A percentile compares a stretch with the other conserved stretches of the same genome.
Conservation (phyloP, 2,329 filamentous ascomycete species). For the Apiospora arundinis region DNA sequence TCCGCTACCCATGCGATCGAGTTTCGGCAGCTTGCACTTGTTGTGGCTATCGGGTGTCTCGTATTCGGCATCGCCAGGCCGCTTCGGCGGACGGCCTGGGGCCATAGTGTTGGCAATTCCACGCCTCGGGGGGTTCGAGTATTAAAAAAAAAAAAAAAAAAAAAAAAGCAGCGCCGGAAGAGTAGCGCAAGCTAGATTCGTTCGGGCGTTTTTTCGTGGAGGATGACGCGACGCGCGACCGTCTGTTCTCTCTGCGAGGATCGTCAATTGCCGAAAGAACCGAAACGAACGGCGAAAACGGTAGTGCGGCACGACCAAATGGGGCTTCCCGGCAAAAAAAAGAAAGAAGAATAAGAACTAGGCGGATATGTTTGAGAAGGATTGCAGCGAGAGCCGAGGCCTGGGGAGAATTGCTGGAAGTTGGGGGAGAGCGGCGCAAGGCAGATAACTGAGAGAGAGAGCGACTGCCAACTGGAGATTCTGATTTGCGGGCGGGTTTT, state of each 20-base stretch:
- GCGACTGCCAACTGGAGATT: neutral
- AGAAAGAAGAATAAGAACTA: neutral
- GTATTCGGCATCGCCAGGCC: constrained; percentile 48
- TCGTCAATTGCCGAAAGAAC: constrained; percentile 10
- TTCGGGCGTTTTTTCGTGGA: neutral
- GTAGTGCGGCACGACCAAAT: neutral
- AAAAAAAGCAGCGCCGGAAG: neutral
- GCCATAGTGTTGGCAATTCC: constrained; percentile 40
- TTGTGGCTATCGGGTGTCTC: constrained; percentile 41
- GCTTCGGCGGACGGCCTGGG: constrained; percentile 51
- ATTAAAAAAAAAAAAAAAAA: neutral
- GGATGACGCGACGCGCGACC: constrained; percentile 10
- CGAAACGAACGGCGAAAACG: neutral
- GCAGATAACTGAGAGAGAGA: neutral
- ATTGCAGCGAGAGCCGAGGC: neutral
- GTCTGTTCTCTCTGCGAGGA: neutral
- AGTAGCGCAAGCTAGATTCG: constrained; percentile 5
- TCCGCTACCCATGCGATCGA: constrained; percentile 45
- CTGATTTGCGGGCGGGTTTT: constrained; percentile 19
- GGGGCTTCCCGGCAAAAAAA: neutral
- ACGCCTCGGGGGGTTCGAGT: neutral
- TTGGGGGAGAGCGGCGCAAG: neutral
- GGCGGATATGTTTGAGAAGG: constrained; percentile 1
- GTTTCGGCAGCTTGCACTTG: constrained; percentile 57
- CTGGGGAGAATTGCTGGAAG: neutral